phyloP scores from a whole-genome alignment of 2,329 filamentous ascomycete species.

The Aspergillus phoenicis region DNA sequence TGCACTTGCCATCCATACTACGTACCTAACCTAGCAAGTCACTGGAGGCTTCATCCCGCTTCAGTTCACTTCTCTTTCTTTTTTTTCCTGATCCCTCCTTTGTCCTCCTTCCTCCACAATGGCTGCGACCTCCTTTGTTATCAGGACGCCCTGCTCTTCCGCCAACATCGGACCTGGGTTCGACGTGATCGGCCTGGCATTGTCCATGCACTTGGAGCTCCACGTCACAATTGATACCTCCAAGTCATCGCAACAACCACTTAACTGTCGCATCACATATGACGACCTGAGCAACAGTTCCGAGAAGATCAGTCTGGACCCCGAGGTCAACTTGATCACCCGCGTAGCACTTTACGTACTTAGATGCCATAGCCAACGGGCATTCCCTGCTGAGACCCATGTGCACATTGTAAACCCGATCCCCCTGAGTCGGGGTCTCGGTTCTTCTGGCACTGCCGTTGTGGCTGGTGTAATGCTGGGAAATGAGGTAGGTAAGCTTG shows the following conservation, averaged over 20 bases:
- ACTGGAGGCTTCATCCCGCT: not conserved
- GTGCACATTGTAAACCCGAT: slow-evolving; percentile 97
- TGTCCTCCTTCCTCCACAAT: slow-evolving; percentile 13
- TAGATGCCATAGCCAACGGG: slow-evolving; percentile 82
- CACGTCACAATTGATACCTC: slow-evolving; percentile 73
- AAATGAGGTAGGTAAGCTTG: slow-evolving; percentile 81
- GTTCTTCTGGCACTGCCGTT: slow-evolving; percentile 93
- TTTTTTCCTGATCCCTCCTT: not conserved
- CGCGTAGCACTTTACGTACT: slow-evolving; percentile 92
- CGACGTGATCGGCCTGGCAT: slow-evolving; percentile 90
- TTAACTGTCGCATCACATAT: slow-evolving; percentile 84
- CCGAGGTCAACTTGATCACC: slow-evolving; percentile 89
- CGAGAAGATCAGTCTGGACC: slow-evolving; percentile 76
- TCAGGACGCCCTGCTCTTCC: slow-evolving; percentile 87
- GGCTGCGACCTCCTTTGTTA: slow-evolving; percentile 58
- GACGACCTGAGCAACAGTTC: slow-evolving; percentile 75
- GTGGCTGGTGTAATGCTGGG: slow-evolving; percentile 93
- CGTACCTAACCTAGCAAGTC: not conserved
- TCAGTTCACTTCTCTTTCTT: not conserved
- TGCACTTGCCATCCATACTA: not conserved
- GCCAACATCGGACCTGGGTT: slow-evolving; percentile 98
- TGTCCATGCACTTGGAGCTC: slow-evolving; percentile 92
- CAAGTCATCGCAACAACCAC: slow-evolving; percentile 39
- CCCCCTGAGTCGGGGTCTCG: slow-evolving; percentile 85
- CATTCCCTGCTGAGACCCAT: slow-evolving; percentile 82